These are phyloP conservation scores for Phytophthora cactorum DNA, from an alignment of 352 stramenopile genomes.

Conservation along the genomic window DNA sequence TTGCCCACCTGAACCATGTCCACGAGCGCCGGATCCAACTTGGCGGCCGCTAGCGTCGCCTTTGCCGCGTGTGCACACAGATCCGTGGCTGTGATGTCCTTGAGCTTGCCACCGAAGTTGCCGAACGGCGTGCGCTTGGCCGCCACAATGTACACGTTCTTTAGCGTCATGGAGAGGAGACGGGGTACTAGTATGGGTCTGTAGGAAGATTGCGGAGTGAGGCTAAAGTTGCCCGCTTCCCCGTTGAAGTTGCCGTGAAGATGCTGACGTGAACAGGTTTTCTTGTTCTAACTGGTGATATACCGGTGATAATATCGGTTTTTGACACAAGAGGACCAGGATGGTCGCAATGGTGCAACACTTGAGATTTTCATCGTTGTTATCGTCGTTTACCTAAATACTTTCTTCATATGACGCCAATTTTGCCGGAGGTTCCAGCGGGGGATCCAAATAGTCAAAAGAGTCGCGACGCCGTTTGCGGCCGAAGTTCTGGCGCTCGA, in stretches of 20 bases:
- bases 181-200: not conserved
- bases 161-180: constrained; percentile 44
- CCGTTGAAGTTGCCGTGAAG: constrained; percentile 22
- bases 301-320: not conserved
- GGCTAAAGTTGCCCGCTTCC: constrained; percentile 10
- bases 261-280: constrained; percentile 33
- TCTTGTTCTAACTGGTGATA: not conserved
- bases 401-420: constrained; percentile 86
- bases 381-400: constrained; percentile 73
- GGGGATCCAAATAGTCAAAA: constrained; percentile 75
- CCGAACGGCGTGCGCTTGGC: constrained; percentile 97
- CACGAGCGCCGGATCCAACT: constrained; percentile 89
- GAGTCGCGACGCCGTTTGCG: constrained; percentile 78
- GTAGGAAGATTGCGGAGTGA: constrained; percentile 29
- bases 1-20: constrained; percentile 97
- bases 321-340: not conserved
- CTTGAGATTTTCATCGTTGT: constrained; percentile 40
- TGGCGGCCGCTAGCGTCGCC: constrained; percentile 76
- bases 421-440: constrained; percentile 63
- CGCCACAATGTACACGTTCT: constrained; percentile 95
- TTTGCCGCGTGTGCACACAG: constrained; percentile 89
- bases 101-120: constrained; percentile 95
- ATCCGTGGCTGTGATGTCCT: constrained; percentile 92
- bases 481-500: constrained; percentile 77
- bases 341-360: constrained; percentile 6